Percentiles rank a stretch among this genome's conserved stretches.
phyloP scores from a whole-genome alignment of 192 early-diverging fungal genomes.

The Allomyces macrogynus region DNA sequence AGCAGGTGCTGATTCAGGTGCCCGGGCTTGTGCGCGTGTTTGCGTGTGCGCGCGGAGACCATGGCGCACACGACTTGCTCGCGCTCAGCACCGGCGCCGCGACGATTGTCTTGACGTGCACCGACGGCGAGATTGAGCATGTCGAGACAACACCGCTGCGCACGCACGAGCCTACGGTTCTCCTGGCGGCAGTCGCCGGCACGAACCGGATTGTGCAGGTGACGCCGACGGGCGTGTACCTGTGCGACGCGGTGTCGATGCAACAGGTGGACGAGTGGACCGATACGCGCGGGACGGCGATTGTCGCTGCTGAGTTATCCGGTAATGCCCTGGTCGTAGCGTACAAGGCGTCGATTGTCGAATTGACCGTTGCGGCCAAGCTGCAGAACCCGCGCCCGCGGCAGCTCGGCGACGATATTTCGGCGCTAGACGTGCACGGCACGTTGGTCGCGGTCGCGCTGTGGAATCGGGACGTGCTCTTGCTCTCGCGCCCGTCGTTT shows the following conservation, averaged over 20 bases:
- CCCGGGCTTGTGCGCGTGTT: slow-evolving; percentile 46
- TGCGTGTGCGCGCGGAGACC: background rate
- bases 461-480: slow-evolving; percentile 36
- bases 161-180: slow-evolving; percentile 19
- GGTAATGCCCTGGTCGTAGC: background rate
- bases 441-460: slow-evolving; percentile 44
- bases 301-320: no score
- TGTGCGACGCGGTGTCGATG: slow-evolving; percentile 16
- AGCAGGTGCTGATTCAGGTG: slow-evolving; percentile 31
- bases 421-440: slow-evolving; percentile 50
- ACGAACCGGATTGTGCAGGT: slow-evolving; percentile 39
- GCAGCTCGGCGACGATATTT: slow-evolving; percentile 40
- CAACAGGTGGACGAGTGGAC: slow-evolving; percentile 26
- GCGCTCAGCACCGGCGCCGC: background rate
- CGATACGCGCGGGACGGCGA: no score
- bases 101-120: slow-evolving; percentile 1
- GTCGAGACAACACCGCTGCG: slow-evolving; percentile 16
- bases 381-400: slow-evolving; percentile 14
- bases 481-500: background rate
- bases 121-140: slow-evolving; percentile 8
- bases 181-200: slow-evolving; percentile 16
- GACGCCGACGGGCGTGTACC: slow-evolving; percentile 22
- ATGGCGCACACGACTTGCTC: background rate
- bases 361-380: background rate
- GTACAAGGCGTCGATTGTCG: slow-evolving; percentile 1